phyloP scores from a whole-genome alignment of 495 filamentous ascomycete genomes.

The Aspergillus heteromorphus region DNA sequence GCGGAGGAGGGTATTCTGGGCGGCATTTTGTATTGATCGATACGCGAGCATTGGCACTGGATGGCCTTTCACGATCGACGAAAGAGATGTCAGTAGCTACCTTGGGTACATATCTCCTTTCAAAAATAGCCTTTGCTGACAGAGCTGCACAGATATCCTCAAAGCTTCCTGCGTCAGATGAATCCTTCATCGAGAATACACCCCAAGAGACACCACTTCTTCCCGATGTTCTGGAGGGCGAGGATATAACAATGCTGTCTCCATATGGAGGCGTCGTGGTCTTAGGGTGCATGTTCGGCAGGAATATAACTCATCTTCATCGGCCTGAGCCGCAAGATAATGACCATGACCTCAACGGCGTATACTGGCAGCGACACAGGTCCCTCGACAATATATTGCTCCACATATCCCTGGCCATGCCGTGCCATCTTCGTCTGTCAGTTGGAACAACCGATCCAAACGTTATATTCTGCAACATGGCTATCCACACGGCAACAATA shows the following conservation, averaged over 20 bases:
- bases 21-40: conserved; percentile 81
- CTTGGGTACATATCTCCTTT: neutral
- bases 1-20: conserved; percentile 88
- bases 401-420: conserved; percentile 78
- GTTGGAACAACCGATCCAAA: conserved; percentile 72
- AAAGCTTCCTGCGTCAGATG: conserved; percentile 77
- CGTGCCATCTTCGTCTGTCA: conserved; percentile 77
- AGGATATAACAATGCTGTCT: conserved; percentile 65
- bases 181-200: conserved; percentile 78
- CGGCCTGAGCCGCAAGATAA: conserved; percentile 76
- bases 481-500: conserved; percentile 92
- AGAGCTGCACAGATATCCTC: conserved; percentile 58
- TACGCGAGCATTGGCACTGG: conserved; percentile 97
- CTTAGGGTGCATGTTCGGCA: conserved; percentile 83
- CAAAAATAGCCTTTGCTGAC: conserved; percentile 7
- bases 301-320: conserved; percentile 92
- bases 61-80: conserved; percentile 93
- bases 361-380: conserved; percentile 94
- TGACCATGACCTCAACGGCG: conserved; percentile 85
- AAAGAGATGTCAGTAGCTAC: conserved; percentile 62
- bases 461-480: conserved; percentile 93
- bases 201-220: conserved; percentile 65
- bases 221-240: conserved; percentile 63
- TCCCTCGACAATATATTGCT: conserved; percentile 84
- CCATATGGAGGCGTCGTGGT: conserved; percentile 77